A percentile compares a stretch with the other conserved stretches of the same genome.
These are phyloP conservation scores for Botrytis aclada DNA, from an alignment of 2,329 filamentous ascomycete species.

Conservation along the genomic window DNA sequence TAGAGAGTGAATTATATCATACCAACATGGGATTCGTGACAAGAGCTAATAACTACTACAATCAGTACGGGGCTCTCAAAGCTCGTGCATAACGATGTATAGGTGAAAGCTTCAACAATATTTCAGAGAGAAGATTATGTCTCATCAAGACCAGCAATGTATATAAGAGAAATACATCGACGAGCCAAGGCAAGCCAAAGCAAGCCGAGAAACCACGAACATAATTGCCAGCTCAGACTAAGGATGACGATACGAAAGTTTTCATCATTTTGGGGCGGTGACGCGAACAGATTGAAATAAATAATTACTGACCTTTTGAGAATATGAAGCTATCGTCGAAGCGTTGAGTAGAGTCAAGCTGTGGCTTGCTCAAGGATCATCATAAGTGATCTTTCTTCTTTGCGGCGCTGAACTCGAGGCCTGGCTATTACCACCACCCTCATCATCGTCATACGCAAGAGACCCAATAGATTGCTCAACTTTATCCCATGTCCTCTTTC, in stretches of 20 bases:
- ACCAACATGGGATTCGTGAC: background rate
- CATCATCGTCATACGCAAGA: slow-evolving; percentile 55
- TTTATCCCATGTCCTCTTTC: slow-evolving; percentile 66
- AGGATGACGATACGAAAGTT: slow-evolving; percentile 91
- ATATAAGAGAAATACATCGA: slow-evolving; percentile 31
- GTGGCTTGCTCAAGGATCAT: slow-evolving; percentile 41
- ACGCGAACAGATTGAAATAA: slow-evolving; percentile 1
- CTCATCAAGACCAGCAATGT: slow-evolving; percentile 45
- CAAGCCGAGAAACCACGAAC: slow-evolving; percentile 35
- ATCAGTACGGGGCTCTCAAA: background rate
- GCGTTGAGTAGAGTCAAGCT: background rate
- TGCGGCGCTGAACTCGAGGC: slow-evolving; percentile 38
- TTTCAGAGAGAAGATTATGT: slow-evolving; percentile 54
- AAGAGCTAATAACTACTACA: background rate
- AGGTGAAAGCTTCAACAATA: slow-evolving; percentile 1
- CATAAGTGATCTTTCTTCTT: slow-evolving; percentile 47
- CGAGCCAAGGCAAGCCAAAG: slow-evolving; percentile 35
- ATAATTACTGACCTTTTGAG: slow-evolving; percentile 17
- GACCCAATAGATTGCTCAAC: slow-evolving; percentile 59
- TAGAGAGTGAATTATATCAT: background rate
- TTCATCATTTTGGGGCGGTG: slow-evolving; percentile 66
- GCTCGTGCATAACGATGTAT: too few relatives aligned
- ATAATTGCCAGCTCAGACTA: slow-evolving; percentile 66
- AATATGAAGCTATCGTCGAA: background rate
- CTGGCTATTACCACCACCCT: slow-evolving; percentile 31